Evolutionary conservation across 2,329 filamentous ascomycete species (phyloP), one percentile per base, ranked within the genome.

Genomic region (Emergomyces pasteurianus): DNA sequence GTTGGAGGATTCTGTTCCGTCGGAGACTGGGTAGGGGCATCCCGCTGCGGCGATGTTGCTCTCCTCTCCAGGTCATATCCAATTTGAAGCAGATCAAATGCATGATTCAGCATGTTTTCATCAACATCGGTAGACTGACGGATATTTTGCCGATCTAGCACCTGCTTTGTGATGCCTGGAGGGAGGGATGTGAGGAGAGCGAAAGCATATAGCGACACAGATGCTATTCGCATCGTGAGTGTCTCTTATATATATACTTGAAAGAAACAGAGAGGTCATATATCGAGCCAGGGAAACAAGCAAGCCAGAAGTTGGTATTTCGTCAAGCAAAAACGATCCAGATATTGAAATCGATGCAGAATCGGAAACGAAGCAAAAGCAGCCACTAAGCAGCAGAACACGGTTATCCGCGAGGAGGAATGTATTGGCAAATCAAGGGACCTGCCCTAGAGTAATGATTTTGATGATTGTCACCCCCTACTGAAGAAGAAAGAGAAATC

Each of bases 31-130:
- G 38, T 26, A 34, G 55, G 34, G 28, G 46, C 60, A 38, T 61
- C 40, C 40, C 60, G 46, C 43, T 62, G 63, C 10, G 61, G 61
- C 5, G 26, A n/a, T 31, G 61, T 58, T 21, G 49, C 58, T 58
- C 63, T 53, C 47, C 58, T 62, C 16, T 58, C 58, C 38, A 58
- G 43, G 14, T 28, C 55, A 43, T 54, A 49, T 36, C 14, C 38
- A 8, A 21, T 34, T 14, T n/a, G 21, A 10, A 56, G 28, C 26
- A 58, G 46, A 18, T 58, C 53, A 6, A 62, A 49, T 8, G 61
- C 59, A 62, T 62, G 36, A 14, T 53, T 58, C 28, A 50, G 56
- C 18, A 59, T 12, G 31, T 56, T 57, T 36, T 61, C 56, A 53
- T 58, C n/a, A 18, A 60, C 21, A 16, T 26, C 40, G 18, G 46